Base-by-base conservation (phyloP, 768 basidiomycete species). In the Lactarius sanguifluus region DNA sequence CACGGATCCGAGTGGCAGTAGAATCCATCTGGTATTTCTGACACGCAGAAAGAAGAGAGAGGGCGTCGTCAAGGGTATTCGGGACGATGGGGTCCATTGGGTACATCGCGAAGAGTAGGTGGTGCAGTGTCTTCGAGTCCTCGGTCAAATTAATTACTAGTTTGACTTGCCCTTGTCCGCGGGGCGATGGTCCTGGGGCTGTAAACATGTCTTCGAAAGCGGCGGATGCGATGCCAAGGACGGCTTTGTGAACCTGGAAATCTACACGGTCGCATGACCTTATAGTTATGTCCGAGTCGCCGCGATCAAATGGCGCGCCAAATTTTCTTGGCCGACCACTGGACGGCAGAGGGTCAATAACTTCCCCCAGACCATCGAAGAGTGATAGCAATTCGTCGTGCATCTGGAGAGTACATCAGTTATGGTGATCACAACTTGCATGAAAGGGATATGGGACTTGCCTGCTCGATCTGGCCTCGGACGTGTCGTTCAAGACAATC, bases 151-250 rank as follows among this genome's bases (percentile, higher is more conserved):
- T 13, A n/a, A 60, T 43, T 8, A 52, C 30, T 10, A 28, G 64
- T n/a, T 5, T 50, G 50, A 3, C 5, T n/a, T 25, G 36, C 25
- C 25, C 47, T 52, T 60, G 20, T 38, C 45, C 38, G 2, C 7
- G 25, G 2, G 64, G 52, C 8, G n/a, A 30, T 13, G 64, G 52
- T 5, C 52, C 59, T 10, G 59, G 54, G 3, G 59, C 54, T 0
- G 80, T 78, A 69, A 88, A 83, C 77, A 86, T 82, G 68, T 80
- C 78, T 59, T 77, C 77, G 69, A 88, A 88, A 72, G 88, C 82
- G 5, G 83, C 78, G 13, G 88, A 89, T 1, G 85, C 82, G 18
- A 85, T 71, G 20, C 83, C 79, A 13, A 89, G 77, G 62, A 88
- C 75, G 54, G 81, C 69, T 69, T 83, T 84, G 79, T 83, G 83